phyloP scores from a whole-genome alignment of 139 green algal genomes.

The Micractinium conductrix region DNA sequence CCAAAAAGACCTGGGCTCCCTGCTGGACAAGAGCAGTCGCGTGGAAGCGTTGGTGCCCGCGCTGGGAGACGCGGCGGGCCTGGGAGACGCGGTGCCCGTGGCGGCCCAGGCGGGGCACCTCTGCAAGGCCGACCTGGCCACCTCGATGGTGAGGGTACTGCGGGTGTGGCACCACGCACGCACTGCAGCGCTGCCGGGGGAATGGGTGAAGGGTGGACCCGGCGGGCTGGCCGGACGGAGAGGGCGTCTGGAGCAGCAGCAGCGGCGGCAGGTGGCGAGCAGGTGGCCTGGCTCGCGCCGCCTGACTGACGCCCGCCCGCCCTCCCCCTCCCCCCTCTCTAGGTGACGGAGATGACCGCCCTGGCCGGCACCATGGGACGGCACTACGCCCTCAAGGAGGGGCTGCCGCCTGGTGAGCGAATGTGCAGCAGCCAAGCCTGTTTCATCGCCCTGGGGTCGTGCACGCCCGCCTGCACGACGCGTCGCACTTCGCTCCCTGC shows the following conservation, averaged over 20 bases:
- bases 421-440: not conserved
- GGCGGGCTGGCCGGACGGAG: no score
- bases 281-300: no score
- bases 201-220: no score
- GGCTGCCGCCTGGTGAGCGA: slow-evolving; percentile 46
- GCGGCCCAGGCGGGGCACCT: slow-evolving; percentile 71
- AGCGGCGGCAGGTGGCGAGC: no score
- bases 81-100: slow-evolving; percentile 38
- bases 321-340: no score
- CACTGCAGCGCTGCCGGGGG: no score
- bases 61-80: slow-evolving; percentile 60
- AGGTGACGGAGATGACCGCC: slow-evolving; percentile 96
- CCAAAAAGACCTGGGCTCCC: slow-evolving; percentile 92
- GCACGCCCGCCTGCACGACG: no score
- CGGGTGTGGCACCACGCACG: no score
- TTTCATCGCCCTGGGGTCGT: not conserved
- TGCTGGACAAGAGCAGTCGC: slow-evolving; percentile 91
- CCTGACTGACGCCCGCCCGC: no score
- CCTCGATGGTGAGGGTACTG: slow-evolving; percentile 89
- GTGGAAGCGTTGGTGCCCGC: slow-evolving; percentile 73
- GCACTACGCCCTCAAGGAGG: slow-evolving; percentile 82
- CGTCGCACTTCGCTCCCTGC: not conserved
- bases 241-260: no score
- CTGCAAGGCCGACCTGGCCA: slow-evolving; percentile 92
- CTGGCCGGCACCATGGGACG: slow-evolving; percentile 95